Evolutionary conservation across 345 rosid genomes (phyloP), one percentile per base, ranked within the genome.

Genomic region (Trapa incisa): DNA sequence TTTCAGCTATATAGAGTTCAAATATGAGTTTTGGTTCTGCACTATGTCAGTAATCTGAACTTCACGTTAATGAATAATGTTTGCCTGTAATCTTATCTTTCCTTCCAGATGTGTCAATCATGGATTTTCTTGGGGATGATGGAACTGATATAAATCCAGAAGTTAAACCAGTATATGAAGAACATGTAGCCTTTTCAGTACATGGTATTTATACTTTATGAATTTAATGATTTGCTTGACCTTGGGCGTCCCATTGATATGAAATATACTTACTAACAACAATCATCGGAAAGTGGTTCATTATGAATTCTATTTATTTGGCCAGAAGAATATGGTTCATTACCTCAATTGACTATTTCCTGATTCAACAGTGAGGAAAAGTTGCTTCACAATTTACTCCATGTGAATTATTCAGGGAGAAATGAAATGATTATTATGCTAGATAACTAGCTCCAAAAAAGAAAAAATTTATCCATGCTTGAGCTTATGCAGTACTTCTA

Each of bases 181-280:
- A 86, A 71, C 90, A 91, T 75, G 85, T 83, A 78, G 89, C 97
- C 65, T 87, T 91, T 77, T 87, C 97, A 80, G 81, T 89, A 68
- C 85, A 86, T 74, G 97, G 97, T 91, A 84, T 66, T 67, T 10
- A 50, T 29, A 50, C 6, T n/a, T 54, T 33, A 67, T 43, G 65
- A 22, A 12, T 66, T 15, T 5, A 52, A 17, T n/a, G 11, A 53
- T 56, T 54, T 32, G 61, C 37, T 22, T 67, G 70, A 57, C 48
- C 8, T 35, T 17, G 63, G 29, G 63, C 38, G 35, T 58, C 38
- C 37, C 37, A 32, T 32, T 32, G 63, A 36, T 58, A 1, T 35
- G 16, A 2, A 35, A 11, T 58, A 4, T 33, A 13, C 63, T 38
- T 29, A 33, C 32, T 12, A 3, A 16, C 38, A 58, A 32, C 4